Percentiles rank a stretch among this genome's conserved stretches.
These are phyloP conservation scores for Trichosporon sp. DNA, from an alignment of 1,284 basidiomycete genomes.

Conservation along the genomic window DNA sequence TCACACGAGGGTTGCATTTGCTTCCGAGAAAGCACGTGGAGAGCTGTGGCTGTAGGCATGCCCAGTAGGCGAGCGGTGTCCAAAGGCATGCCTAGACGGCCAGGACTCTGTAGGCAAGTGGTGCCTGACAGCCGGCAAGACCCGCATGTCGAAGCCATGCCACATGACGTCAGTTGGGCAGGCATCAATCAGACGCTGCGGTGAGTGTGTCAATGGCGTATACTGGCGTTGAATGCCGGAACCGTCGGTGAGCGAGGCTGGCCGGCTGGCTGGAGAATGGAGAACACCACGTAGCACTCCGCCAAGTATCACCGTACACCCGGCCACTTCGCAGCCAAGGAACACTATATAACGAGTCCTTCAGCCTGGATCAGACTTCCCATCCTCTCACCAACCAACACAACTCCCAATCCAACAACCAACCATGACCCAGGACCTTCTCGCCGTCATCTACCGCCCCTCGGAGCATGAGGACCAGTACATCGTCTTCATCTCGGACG, in stretches of 20 bases:
- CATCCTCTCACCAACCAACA: not conserved
- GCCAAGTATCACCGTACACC: slow-evolving; percentile 14
- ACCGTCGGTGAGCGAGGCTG: not conserved
- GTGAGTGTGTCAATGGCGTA: slow-evolving; percentile 13
- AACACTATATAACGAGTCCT: slow-evolving; percentile 8
- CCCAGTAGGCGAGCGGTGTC: not conserved
- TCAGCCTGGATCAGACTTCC: not conserved
- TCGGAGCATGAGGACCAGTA: slow-evolving; percentile 52
- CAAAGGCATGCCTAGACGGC: not conserved
- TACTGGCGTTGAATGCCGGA: slow-evolving; percentile 11
- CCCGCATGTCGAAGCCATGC: not conserved
- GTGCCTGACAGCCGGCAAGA: not conserved
- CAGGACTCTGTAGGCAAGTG: not conserved
- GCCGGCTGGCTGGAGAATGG: not conserved
- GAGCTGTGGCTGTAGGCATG: not conserved
- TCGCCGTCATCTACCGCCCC: slow-evolving; percentile 46
- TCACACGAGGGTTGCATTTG: not conserved
- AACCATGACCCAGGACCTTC: slow-evolving; percentile 30
- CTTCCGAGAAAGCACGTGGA: slow-evolving; percentile 1
- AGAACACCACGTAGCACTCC: slow-evolving; percentile 12
- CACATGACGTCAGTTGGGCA: not conserved
- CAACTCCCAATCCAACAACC: slow-evolving; percentile 16
- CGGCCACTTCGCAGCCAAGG: not conserved
- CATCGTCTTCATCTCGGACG: slow-evolving; percentile 52
- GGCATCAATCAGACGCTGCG: slow-evolving; percentile 6